A percentile compares a stretch with the other conserved stretches of the same genome.
Evolutionary conservation across 495 filamentous ascomycete species (phyloP).

Genomic region (Xylaria venustula): DNA sequence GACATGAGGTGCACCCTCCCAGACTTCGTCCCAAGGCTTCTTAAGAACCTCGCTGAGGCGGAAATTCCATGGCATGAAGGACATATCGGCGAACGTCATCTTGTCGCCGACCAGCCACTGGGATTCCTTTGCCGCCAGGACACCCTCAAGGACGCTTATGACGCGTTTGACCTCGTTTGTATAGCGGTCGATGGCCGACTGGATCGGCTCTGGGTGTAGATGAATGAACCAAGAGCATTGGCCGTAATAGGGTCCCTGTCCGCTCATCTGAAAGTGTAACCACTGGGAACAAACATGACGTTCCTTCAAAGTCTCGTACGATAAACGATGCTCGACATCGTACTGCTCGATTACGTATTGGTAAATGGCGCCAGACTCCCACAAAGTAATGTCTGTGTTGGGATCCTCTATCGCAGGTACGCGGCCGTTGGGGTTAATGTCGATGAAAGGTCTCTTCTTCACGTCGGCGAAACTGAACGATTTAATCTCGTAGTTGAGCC

Average conservation of each 20-base stretch:
- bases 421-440: constrained; percentile 41
- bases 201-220: constrained; percentile 46
- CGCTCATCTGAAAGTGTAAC: constrained; percentile 59
- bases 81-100: constrained; percentile 37
- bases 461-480: constrained; percentile 40
- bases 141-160: constrained; percentile 41
- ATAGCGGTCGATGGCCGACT: constrained; percentile 48
- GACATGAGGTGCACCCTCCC: constrained; percentile 14
- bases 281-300: constrained; percentile 51
- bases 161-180: constrained; percentile 47
- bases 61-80: constrained; percentile 45
- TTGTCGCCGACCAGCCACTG: constrained; percentile 54
- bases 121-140: constrained; percentile 26
- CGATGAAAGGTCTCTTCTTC: constrained; percentile 46
- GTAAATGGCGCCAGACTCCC: constrained; percentile 63
- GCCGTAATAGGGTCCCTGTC: constrained; percentile 64
- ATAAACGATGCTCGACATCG: constrained; percentile 56
- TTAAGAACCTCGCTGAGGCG: constrained; percentile 8
- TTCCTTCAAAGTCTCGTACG: constrained; percentile 45
- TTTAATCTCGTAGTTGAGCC: constrained; percentile 49
- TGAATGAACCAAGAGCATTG: constrained; percentile 44
- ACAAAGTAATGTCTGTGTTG: constrained; percentile 39
- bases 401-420: constrained; percentile 42
- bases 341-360: constrained; percentile 66
- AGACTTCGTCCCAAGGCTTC: constrained; percentile 19